phyloP scores from a whole-genome alignment of 192 early-diverging fungal genomes.

The Allomyces macrogynus region DNA sequence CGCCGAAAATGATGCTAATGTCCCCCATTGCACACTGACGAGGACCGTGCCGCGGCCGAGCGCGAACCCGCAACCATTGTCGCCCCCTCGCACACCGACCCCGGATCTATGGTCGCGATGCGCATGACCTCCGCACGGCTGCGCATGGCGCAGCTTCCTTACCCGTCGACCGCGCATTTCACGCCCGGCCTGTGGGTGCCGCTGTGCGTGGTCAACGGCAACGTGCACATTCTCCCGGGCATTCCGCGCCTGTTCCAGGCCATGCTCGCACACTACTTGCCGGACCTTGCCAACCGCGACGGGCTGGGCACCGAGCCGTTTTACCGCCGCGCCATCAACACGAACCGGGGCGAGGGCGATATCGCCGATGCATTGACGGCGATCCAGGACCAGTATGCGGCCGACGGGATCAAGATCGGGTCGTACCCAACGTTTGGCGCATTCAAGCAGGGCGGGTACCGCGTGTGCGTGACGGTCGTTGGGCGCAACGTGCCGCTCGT shows the following conservation, averaged over 20 bases:
- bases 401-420: not conserved
- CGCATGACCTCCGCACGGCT: conserved; percentile 14
- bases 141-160: conserved; percentile 48
- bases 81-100: not conserved
- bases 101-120: not conserved
- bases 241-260: conserved; percentile 41
- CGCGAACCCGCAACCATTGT: too few species aligned
- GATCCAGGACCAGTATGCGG: not conserved
- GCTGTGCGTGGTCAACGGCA: conserved; percentile 36
- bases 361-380: not conserved
- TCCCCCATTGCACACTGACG: not conserved
- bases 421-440: not conserved
- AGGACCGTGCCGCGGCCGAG: not conserved
- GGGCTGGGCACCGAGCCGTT: not conserved
- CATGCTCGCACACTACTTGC: conserved; percentile 11
- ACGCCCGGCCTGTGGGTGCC: conserved; percentile 43
- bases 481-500: not conserved
- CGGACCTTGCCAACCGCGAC: conserved; percentile 4
- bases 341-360: not conserved
- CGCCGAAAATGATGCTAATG: not conserved
- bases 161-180: conserved; percentile 1
- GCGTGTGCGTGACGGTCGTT: not conserved
- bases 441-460: not conserved
- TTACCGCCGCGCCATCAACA: not conserved
- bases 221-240: conserved; percentile 47